phyloP scores from a whole-genome alignment of 2,329 filamentous ascomycete species.

The Albifimbria verrucaria region DNA sequence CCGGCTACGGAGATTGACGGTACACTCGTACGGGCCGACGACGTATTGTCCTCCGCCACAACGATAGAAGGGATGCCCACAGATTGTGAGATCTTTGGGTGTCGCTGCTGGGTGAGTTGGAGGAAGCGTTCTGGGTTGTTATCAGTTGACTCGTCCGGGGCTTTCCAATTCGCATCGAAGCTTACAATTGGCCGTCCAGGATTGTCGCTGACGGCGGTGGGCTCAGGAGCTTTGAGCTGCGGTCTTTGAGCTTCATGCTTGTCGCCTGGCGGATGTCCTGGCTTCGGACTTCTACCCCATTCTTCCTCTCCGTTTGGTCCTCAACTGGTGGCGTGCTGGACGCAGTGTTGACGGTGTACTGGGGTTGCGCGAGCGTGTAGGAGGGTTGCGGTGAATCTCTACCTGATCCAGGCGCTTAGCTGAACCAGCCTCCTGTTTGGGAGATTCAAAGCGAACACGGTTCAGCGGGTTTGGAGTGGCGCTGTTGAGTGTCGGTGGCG shows the following conservation, averaged over 20 bases:
- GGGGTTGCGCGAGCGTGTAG: constrained; percentile 79
- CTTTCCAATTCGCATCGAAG: constrained; percentile 83
- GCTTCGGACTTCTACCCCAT: constrained; percentile 78
- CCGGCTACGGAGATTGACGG: constrained; percentile 34
- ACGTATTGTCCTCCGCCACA: constrained; percentile 46
- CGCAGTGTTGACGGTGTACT: constrained; percentile 68
- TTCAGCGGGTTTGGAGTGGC: constrained; percentile 29
- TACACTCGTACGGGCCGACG: constrained; percentile 24
- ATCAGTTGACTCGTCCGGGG: constrained; percentile 68
- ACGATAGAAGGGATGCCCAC: constrained; percentile 51
- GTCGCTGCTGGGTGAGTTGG: constrained; percentile 11
- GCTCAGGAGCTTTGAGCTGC: constrained; percentile 85
- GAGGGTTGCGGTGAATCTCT: constrained; percentile 82
- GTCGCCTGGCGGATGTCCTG: constrained; percentile 90
- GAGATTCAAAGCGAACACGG: constrained; percentile 36
- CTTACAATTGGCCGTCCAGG: constrained; percentile 94
- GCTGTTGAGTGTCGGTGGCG: constrained; percentile 27
- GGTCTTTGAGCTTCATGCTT: constrained; percentile 81
- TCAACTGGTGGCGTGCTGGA: constrained; percentile 24
- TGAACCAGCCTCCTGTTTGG: constrained; percentile 33
- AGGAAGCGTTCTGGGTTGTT: constrained; percentile 45
- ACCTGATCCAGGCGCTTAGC: constrained; percentile 44
- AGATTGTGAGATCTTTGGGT: constrained; percentile 25
- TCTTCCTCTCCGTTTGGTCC: constrained; percentile 58
- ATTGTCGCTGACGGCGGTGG: constrained; percentile 85